A percentile compares a stretch with the other conserved stretches of the same genome.
phyloP scores from a whole-genome alignment of 176 grass and related monocot genomes.

The Carex cristatella region DNA sequence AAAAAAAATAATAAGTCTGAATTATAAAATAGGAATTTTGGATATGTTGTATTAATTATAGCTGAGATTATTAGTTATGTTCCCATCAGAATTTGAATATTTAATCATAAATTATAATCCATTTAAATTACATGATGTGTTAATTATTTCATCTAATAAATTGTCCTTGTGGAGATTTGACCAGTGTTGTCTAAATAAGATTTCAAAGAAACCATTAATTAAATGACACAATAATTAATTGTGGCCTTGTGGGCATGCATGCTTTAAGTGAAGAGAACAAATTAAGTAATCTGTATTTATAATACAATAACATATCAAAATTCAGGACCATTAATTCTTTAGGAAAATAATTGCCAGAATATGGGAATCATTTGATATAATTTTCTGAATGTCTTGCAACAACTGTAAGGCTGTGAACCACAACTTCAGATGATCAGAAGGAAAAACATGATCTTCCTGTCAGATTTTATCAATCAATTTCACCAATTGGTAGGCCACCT shows the following conservation, averaged over 20 bases:
- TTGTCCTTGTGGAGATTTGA: neutral
- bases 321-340: neutral
- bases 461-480: neutral
- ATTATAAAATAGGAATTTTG: too few relatives aligned
- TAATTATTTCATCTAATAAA: neutral
- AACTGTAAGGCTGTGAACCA: neutral
- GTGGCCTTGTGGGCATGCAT: neutral
- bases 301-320: neutral
- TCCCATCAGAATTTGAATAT: neutral
- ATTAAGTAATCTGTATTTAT: neutral
- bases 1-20: too few relatives aligned
- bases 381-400: neutral
- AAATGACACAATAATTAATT: neutral
- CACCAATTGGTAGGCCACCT: neutral
- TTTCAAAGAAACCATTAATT: neutral
- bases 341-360: neutral
- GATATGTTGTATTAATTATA: too few relatives aligned
- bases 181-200: neutral
- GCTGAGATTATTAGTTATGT: neutral
- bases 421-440: neutral
- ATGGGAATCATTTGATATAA: neutral
- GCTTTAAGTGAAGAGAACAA: neutral
- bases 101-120: neutral
- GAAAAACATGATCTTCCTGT: neutral
- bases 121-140: neutral